These are phyloP conservation scores for Ganoderma lingzhi DNA, from an alignment of 1,284 basidiomycete species.

Conservation along the genomic window DNA sequence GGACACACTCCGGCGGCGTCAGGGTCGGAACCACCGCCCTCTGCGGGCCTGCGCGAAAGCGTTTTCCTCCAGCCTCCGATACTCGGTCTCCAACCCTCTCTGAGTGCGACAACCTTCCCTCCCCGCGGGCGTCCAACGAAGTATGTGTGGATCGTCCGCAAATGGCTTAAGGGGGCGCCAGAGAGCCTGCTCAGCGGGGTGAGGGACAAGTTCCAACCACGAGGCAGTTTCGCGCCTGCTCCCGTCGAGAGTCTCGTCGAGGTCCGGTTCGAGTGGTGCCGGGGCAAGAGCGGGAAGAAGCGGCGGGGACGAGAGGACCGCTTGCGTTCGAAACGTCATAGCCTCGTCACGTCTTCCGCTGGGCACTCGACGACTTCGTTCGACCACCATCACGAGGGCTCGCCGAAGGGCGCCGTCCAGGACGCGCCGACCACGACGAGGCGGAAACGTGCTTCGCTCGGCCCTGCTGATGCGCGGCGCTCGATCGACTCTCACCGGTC, in stretches of 20 bases:
- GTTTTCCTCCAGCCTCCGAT: slow-evolving; percentile 59
- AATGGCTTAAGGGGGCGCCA: slow-evolving; percentile 74
- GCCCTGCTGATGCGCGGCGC: slow-evolving; percentile 17
- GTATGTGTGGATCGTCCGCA: slow-evolving; percentile 85
- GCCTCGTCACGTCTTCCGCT: slow-evolving; percentile 33
- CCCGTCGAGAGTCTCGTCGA: slow-evolving; percentile 54
- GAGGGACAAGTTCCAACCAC: slow-evolving; percentile 46
- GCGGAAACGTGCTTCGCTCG: slow-evolving; percentile 27
- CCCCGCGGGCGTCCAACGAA: slow-evolving; percentile 59
- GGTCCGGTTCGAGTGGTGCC: slow-evolving; percentile 79
- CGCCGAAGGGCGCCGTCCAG: slow-evolving; percentile 12
- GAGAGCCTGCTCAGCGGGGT: slow-evolving; percentile 49
- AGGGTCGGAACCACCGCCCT: slow-evolving; percentile 26
- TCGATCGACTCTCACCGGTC: slow-evolving; percentile 37
- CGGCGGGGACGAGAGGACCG: slow-evolving; percentile 36
- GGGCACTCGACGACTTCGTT: slow-evolving; percentile 40
- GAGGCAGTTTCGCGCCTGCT: slow-evolving; percentile 20
- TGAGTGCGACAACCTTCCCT: slow-evolving; percentile 50
- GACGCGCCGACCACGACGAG: slow-evolving; percentile 25
- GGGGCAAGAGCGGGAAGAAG: slow-evolving; percentile 51
- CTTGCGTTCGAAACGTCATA: slow-evolving; percentile 30
- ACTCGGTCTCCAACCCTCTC: slow-evolving; percentile 69
- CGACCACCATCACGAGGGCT: slow-evolving; percentile 25
- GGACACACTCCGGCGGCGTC: slow-evolving; percentile 25
- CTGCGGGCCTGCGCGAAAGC: slow-evolving; percentile 22